A percentile compares a stretch with the other conserved stretches of the same genome.
Conservation (phyloP, 1,284 basidiomycete genomes). For the Xerocomus minutiporus region DNA sequence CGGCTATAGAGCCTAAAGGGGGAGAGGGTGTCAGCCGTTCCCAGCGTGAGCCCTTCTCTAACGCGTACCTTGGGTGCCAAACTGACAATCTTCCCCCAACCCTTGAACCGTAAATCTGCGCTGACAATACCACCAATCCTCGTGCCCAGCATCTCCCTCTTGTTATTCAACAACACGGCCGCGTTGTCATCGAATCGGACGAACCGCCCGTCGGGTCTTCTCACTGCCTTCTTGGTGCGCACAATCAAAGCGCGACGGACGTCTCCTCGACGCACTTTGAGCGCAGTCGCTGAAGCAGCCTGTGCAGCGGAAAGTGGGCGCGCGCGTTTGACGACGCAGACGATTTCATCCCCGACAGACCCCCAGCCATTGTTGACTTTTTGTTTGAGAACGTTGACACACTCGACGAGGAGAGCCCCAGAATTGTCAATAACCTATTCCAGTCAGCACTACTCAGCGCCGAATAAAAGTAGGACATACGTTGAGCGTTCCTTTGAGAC, state of each 20-base stretch:
- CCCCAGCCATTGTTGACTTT: constrained; percentile 89
- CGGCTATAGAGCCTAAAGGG: constrained; percentile 20
- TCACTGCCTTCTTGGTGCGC: constrained; percentile 79
- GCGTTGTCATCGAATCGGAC: constrained; percentile 98
- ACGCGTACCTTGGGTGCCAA: constrained; percentile 82
- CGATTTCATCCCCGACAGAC: constrained; percentile 90
- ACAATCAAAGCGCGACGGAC: constrained; percentile 94
- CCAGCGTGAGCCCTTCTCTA: not conserved
- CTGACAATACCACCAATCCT: constrained; percentile 93
- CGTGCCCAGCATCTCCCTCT: constrained; percentile 94
- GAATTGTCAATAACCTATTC: constrained; percentile 94
- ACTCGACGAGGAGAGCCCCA: constrained; percentile 93
- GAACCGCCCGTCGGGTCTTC: constrained; percentile 81
- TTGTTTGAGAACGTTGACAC: constrained; percentile 94
- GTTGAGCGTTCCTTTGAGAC: constrained; percentile 86
- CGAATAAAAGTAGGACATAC: constrained; percentile 39
- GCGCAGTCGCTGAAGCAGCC: constrained; percentile 58
- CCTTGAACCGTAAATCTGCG: constrained; percentile 84
- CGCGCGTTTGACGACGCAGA: constrained; percentile 93
- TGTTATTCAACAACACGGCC: constrained; percentile 92
- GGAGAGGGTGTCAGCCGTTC: not conserved
- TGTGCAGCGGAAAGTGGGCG: constrained; percentile 70
- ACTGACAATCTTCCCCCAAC: constrained; percentile 93
- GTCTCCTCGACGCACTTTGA: constrained; percentile 90
- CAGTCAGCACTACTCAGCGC: not conserved